Percentiles rank a stretch among this genome's conserved stretches.
Conservation (phyloP, 352 stramenopile genomes). For the Globisporangium takayamanum region DNA sequence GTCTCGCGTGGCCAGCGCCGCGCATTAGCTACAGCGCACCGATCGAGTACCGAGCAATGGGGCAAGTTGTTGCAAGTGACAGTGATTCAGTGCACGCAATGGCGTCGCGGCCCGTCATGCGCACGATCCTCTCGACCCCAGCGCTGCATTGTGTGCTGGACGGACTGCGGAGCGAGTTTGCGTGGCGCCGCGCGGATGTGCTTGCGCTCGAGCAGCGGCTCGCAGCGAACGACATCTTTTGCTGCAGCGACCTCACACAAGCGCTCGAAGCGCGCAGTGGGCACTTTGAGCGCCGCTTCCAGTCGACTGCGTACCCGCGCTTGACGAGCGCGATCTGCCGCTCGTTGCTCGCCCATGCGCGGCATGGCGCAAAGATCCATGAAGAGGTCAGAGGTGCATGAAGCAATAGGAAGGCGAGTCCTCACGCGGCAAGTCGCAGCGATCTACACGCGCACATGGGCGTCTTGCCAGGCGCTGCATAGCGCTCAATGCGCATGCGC, state of each 20-base stretch:
- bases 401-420: too few species aligned
- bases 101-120: not conserved
- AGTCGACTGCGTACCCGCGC: slow-evolving; percentile 39
- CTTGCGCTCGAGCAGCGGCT: slow-evolving; percentile 27
- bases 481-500: too few species aligned
- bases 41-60: slow-evolving; percentile 14
- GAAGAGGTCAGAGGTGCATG: not conserved
- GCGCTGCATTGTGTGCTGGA: slow-evolving; percentile 22
- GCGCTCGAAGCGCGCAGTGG: slow-evolving; percentile 20
- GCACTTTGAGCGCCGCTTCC: slow-evolving; percentile 41
- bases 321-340: slow-evolving; percentile 40
- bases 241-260: slow-evolving; percentile 31
- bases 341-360: slow-evolving; percentile 16
- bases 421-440: too few species aligned
- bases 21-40: slow-evolving; percentile 11
- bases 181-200: slow-evolving; percentile 33
- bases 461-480: too few species aligned
- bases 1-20: slow-evolving; percentile 32
- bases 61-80: not conserved
- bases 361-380: slow-evolving; percentile 1
- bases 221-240: slow-evolving; percentile 30
- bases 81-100: not conserved
- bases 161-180: slow-evolving; percentile 32
- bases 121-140: slow-evolving; percentile 22
- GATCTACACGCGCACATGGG: too few species aligned